Base-by-base conservation (phyloP, 306 rosid genomes). In the Vigna angularis region DNA sequence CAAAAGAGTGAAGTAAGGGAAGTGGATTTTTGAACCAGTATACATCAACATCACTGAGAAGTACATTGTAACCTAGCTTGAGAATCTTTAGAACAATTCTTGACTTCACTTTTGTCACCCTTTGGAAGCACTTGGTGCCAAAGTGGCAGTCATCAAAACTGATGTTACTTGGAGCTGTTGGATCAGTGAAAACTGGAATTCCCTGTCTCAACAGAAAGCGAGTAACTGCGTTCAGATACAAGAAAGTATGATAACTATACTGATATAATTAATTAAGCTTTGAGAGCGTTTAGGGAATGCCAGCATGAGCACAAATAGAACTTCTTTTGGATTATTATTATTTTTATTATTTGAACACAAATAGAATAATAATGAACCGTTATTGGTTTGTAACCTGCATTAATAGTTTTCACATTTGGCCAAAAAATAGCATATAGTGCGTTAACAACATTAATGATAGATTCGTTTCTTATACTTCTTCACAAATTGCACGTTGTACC, bases 21-120 rank as follows among this genome's bases (percentile, higher is more conserved):
- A 93, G 80, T 36, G 99, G 97, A 72, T 87, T 95, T 79, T 66
- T 81, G 83, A 95, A 95, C 99, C 99, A 95, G 79, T 91, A 93
- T 20, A 83, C 82, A 78, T 95, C 99, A 32, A 91, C 97, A 77
- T 95, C 98, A 71, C 97, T 95, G 32, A 95, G 97, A 79, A 95
- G 91, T 73, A 93, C 97, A 63, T 87, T 95, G 89, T 91, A 95
- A 38, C 96, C 99, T 38, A 93, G 84, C 89, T 86, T 88, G 77
- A 91, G 88, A 77, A 93, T 95, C 83, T 83, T 86, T 72, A 95
- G 75, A 81, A 95, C 98, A 79, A 85, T 77, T 85, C 93, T 89
- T 58, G 98, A 95, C 87, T 92, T 92, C 82, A 95, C 98, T 84
- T 95, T 92, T 38, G 98, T 95, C 86, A 95, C 98, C 91, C 88